Evolutionary conservation across 2,329 filamentous ascomycete species (phyloP).

Genomic region (Colletotrichum endophyticum): DNA sequence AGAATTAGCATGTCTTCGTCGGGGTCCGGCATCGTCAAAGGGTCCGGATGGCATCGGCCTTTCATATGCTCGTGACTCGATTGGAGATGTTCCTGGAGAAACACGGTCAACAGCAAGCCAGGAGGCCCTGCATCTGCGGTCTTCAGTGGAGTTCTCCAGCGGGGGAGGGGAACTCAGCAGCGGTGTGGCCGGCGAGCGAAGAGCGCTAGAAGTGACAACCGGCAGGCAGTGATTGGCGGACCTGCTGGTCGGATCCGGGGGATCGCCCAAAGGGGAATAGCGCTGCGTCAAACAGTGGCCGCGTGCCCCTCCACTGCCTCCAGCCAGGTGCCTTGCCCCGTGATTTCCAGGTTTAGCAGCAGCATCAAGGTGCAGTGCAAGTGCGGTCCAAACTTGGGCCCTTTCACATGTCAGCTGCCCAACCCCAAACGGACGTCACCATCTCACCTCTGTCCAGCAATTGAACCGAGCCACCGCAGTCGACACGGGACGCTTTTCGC

Average conservation of each 20-base stretch:
- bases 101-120: neutral
- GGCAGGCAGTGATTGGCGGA: neutral
- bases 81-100: neutral
- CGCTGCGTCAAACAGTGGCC: neutral
- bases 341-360: neutral
- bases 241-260: neutral
- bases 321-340: neutral
- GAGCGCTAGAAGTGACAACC: neutral
- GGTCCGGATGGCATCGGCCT: neutral
- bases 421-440: constrained; percentile 17
- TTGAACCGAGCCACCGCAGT: constrained; percentile 18
- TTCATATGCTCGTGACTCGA: neutral
- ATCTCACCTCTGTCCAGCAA: constrained; percentile 17
- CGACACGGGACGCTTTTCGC: neutral
- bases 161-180: neutral
- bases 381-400: neutral
- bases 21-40: neutral
- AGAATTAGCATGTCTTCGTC: neutral
- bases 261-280: neutral
- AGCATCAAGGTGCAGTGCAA: neutral
- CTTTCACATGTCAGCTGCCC: constrained; percentile 22
- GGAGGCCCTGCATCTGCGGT: neutral
- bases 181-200: neutral
- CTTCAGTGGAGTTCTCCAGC: constrained; percentile 6
- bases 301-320: constrained; percentile 9